Conservation (phyloP, 345 rosid species). For the Alliaria petiolata region DNA sequence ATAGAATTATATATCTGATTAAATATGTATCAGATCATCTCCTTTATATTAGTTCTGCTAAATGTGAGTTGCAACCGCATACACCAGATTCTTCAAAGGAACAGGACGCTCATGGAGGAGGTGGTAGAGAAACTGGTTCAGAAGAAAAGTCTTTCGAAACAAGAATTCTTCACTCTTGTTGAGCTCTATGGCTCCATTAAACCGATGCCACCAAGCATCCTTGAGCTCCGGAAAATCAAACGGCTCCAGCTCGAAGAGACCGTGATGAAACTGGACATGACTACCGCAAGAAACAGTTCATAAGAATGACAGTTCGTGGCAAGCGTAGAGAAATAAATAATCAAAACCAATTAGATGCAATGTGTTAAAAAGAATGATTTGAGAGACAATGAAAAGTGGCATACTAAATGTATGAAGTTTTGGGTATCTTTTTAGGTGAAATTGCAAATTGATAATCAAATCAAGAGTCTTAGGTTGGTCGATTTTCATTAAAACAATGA, state of each 20-base stretch:
- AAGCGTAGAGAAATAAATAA: not conserved
- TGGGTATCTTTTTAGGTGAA: conserved; percentile 7
- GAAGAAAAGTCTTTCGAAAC: conserved; percentile 73
- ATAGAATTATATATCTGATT: not conserved
- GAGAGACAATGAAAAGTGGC: conserved; percentile 5
- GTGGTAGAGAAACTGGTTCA: conserved; percentile 59
- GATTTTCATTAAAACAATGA: conserved; percentile 6
- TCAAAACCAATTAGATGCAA: not conserved
- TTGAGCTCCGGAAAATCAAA: conserved; percentile 63
- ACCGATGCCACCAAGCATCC: conserved; percentile 57
- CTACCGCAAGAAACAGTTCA: conserved; percentile 15
- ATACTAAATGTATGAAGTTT: not conserved
- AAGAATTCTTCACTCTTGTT: conserved; percentile 64
- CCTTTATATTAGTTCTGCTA: not conserved
- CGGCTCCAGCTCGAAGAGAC: conserved; percentile 51
- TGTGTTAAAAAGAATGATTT: too few species aligned
- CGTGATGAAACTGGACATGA: conserved; percentile 36
- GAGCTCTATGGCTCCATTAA: conserved; percentile 59
- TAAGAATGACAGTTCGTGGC: not conserved
- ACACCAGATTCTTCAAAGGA: conserved; percentile 37
- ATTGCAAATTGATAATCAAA: conserved; percentile 22
- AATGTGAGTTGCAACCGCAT: not conserved
- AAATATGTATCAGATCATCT: not conserved
- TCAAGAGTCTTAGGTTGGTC: conserved; percentile 28
- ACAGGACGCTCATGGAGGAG: conserved; percentile 64